Evolutionary conservation across 345 rosid genomes (phyloP), one percentile per base, ranked within the genome.

Genomic region (Turritis glabra): DNA sequence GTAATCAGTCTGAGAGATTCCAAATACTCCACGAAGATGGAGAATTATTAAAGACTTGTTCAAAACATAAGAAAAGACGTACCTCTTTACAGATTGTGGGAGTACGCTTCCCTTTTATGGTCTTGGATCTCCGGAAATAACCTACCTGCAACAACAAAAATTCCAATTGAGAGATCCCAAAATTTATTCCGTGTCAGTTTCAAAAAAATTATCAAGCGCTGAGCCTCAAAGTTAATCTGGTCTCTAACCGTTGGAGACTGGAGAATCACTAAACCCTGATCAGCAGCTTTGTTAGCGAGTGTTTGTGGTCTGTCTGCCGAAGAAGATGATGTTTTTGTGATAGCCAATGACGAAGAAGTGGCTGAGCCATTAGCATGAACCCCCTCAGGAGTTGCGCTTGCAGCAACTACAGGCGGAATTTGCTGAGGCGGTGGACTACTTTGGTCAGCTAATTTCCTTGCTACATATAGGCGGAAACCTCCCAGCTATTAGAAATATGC

Each of bases 41-140:
- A 29, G 18, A 47, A 3, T 47, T 30, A n/a, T 30, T 9, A 14
- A 30, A 32, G 22, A 59, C 1, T 3, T 47, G 59, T 59, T 25
- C 19, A 25, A 13, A 47, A 35, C 15, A 58, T 35, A 41, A 44
- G 38, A 62, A 23, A 71, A 48, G 17, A 19, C 0, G 1, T 89
- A 89, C 98, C 98, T 90, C 90, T 82, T 84, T 83, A 80, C 98
- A 90, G 33, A 86, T 69, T 14, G 91, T 86, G 10, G 93, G 91
- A 63, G 83, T 79, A 17, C 86, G 87, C 78, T 85, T 86, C 38
- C 91, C 93, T 69, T 93, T 93, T 37, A 84, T 85, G 54, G 85
- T 89, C 70, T 90, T 87, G 58, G 88, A 89, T 85, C 93, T 85
- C 62, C 86, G 82, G 80, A 93, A 93, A 69, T 76, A 72, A 14